phyloP scores from a whole-genome alignment of 2,329 filamentous ascomycete genomes.

The Penicillium palitans region DNA sequence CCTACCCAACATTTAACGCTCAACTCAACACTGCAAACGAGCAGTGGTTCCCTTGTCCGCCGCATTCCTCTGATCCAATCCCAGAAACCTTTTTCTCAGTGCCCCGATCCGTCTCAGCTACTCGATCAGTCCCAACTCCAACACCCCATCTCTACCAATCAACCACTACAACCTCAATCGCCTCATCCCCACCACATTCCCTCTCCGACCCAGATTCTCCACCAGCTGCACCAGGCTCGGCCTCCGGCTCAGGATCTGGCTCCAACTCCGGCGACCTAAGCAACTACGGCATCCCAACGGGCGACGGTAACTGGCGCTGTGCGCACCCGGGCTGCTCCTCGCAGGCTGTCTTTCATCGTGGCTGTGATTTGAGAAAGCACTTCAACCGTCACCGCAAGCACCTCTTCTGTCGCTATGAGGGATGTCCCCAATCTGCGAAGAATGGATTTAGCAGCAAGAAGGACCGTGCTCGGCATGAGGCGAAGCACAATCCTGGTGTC shows the following conservation, averaged over 20 bases:
- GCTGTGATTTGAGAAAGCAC: slow-evolving; percentile 63
- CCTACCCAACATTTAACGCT: slow-evolving; percentile 11
- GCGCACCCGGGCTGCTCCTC: slow-evolving; percentile 61
- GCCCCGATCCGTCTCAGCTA: background rate
- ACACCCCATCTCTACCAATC: background rate
- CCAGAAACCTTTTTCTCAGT: slow-evolving; percentile 18
- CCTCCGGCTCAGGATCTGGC: slow-evolving; percentile 10
- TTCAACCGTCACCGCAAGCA: slow-evolving; percentile 63
- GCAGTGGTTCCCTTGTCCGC: slow-evolving; percentile 14
- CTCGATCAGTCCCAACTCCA: background rate
- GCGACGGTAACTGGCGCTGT: slow-evolving; percentile 55
- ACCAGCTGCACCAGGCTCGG: slow-evolving; percentile 9
- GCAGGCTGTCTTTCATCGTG: slow-evolving; percentile 57
- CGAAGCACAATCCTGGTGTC: slow-evolving; percentile 63
- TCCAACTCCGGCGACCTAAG: slow-evolving; percentile 29
- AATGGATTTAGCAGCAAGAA: slow-evolving; percentile 65
- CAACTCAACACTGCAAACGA: slow-evolving; percentile 7
- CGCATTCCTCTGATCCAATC: background rate
- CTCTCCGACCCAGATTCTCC: slow-evolving; percentile 15
- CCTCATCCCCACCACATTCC: slow-evolving; percentile 18
- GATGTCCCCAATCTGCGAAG: slow-evolving; percentile 57
- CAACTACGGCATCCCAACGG: slow-evolving; percentile 34
- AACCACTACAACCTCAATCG: slow-evolving; percentile 9
- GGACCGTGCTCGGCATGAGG: slow-evolving; percentile 61
- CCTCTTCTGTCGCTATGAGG: slow-evolving; percentile 60